Percentiles rank a stretch among this genome's conserved stretches.
Evolutionary conservation across 352 stramenopile species (phyloP).

Genomic region (Globisporangium paddicum): DNA sequence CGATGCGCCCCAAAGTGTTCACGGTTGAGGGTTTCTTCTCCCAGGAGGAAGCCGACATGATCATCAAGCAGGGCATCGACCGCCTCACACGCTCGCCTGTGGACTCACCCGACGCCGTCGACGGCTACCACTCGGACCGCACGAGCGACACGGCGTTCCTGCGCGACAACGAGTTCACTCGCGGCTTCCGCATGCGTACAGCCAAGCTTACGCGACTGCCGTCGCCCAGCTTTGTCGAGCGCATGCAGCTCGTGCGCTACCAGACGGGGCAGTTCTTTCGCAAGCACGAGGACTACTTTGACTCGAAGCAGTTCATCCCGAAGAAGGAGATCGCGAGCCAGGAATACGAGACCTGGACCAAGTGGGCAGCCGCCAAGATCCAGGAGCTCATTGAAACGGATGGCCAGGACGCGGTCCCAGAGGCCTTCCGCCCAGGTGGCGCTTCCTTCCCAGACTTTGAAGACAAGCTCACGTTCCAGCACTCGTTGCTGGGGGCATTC

Average conservation of each 20-base stretch:
- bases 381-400: constrained; percentile 14
- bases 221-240: constrained; percentile 42
- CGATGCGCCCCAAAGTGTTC: constrained; percentile 59
- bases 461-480: constrained; percentile 46
- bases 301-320: constrained; percentile 60
- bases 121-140: constrained; percentile 56
- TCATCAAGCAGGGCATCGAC: constrained; percentile 44
- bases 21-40: constrained; percentile 60
- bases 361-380: constrained; percentile 41
- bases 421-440: constrained; percentile 27
- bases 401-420: constrained; percentile 23
- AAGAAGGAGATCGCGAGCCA: constrained; percentile 27
- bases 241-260: constrained; percentile 67
- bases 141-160: constrained; percentile 74
- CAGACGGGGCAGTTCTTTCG: constrained; percentile 68
- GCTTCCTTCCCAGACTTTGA: constrained; percentile 38
- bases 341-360: constrained; percentile 43
- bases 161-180: constrained; percentile 56
- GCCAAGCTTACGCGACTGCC: constrained; percentile 44
- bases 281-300: constrained; percentile 76
- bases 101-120: constrained; percentile 43
- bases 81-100: constrained; percentile 52
- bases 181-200: constrained; percentile 47
- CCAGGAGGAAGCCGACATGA: constrained; percentile 44
- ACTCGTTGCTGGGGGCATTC: constrained; percentile 42